phyloP scores from a whole-genome alignment of 2,329 filamentous ascomycete species.

The Septoria petroselini region DNA sequence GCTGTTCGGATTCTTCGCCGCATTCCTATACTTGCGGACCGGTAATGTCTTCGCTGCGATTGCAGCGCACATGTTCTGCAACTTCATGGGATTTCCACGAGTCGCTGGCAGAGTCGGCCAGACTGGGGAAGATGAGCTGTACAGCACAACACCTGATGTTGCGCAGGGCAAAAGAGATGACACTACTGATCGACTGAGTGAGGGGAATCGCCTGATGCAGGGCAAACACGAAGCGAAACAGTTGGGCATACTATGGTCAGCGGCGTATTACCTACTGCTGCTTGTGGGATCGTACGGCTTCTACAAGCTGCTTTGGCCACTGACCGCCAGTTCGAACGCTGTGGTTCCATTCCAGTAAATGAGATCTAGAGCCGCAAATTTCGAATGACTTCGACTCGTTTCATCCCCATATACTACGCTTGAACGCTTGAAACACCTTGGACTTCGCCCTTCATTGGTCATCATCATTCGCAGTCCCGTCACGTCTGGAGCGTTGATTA shows the following conservation, averaged over 20 bases:
- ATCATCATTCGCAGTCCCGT: conserved; percentile 24
- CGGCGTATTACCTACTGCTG: conserved; percentile 75
- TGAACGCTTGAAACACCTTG: conserved; percentile 1
- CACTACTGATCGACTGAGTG: conserved; percentile 13
- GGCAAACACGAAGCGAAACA: conserved; percentile 34
- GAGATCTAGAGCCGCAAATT: too few species aligned
- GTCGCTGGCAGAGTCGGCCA: conserved; percentile 71
- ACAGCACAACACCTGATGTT: conserved; percentile 32
- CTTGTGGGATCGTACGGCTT: conserved; percentile 69
- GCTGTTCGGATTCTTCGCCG: conserved; percentile 88
- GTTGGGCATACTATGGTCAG: conserved; percentile 61
- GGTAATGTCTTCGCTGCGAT: conserved; percentile 75
- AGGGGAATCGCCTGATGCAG: conserved; percentile 2
- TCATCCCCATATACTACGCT: neutral
- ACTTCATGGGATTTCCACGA: conserved; percentile 82
- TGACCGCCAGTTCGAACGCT: conserved; percentile 64
- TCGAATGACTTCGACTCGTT: too few species aligned
- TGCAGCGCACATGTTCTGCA: conserved; percentile 82
- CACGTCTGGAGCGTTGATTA: conserved; percentile 21
- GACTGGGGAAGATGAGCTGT: conserved; percentile 43
- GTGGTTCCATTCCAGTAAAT: conserved; percentile 37
- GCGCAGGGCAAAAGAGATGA: conserved; percentile 33
- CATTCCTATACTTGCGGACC: conserved; percentile 82
- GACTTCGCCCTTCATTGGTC: conserved; percentile 13
- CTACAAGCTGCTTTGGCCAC: conserved; percentile 64